phyloP scores from a whole-genome alignment of 1,284 basidiomycete genomes.

The Coniferiporia sulphurascens region DNA sequence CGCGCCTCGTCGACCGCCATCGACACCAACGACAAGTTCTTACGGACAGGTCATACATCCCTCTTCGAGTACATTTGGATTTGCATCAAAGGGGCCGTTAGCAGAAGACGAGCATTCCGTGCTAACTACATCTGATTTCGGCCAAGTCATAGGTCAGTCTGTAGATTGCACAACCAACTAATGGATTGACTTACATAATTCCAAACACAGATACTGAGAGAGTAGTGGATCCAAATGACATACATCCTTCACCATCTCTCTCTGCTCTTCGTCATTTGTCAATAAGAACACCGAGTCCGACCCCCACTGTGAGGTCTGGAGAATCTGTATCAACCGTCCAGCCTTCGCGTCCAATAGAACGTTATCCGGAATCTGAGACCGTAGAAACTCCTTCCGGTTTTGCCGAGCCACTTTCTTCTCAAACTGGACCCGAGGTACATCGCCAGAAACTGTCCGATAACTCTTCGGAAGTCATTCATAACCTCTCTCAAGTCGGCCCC shows the following conservation, averaged over 20 bases:
- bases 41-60: slow-evolving; percentile 17
- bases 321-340: slow-evolving; percentile 11
- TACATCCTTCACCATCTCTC: slow-evolving; percentile 58
- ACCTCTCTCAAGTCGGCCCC: not conserved
- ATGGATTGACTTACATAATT: not conserved
- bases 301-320: not conserved
- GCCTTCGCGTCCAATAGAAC: not conserved
- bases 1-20: slow-evolving; percentile 11
- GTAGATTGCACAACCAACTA: not conserved
- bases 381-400: not conserved
- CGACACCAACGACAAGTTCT: slow-evolving; percentile 17
- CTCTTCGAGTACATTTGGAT: slow-evolving; percentile 9
- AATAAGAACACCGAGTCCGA: slow-evolving; percentile 35
- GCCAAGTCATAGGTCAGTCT: slow-evolving; percentile 49
- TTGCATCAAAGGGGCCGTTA: not conserved
- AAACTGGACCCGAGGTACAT: not conserved
- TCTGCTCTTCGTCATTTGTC: slow-evolving; percentile 72
- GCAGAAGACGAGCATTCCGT: slow-evolving; percentile 25
- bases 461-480: not conserved
- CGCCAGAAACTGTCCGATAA: slow-evolving; percentile 1
- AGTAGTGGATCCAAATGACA: slow-evolving; percentile 51
- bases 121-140: slow-evolving; percentile 56
- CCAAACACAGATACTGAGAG: slow-evolving; percentile 19
- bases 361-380: not conserved
- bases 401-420: not conserved